Percentiles rank a stretch among this genome's conserved stretches.
Conservation (phyloP, 2,329 filamentous ascomycete genomes). For the Arthrobotrys sinensis region DNA sequence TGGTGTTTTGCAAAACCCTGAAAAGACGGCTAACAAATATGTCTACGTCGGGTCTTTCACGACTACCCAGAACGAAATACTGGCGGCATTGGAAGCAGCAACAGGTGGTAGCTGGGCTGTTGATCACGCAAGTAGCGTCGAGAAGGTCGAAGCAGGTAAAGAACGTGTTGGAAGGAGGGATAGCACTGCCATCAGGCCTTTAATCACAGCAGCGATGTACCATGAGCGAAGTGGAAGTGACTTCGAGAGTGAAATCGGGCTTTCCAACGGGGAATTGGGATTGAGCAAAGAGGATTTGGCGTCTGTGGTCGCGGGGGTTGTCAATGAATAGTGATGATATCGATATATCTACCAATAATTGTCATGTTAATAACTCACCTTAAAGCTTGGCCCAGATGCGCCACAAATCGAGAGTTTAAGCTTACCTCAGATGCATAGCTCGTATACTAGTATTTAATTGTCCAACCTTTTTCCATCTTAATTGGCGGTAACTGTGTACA, state of each 20-base stretch:
- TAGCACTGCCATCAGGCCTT: slow-evolving; percentile 51
- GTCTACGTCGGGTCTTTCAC: slow-evolving; percentile 74
- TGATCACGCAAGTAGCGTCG: slow-evolving; percentile 66
- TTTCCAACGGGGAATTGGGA: slow-evolving; percentile 42
- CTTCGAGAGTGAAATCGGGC: slow-evolving; percentile 45
- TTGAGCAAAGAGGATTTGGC: slow-evolving; percentile 28
- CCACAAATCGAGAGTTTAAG: no score
- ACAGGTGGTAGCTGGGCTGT: slow-evolving; percentile 71
- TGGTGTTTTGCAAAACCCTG: slow-evolving; percentile 70
- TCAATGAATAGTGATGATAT: neutral
- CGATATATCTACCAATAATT: no score
- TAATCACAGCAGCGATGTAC: slow-evolving; percentile 57
- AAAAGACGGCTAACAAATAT: slow-evolving; percentile 74
- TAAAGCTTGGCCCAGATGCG: no score
- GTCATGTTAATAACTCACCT: no score
- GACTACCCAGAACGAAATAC: slow-evolving; percentile 74
- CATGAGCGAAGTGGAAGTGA: slow-evolving; percentile 51
- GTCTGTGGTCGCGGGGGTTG: slow-evolving; percentile 25
- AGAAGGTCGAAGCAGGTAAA: slow-evolving; percentile 69
- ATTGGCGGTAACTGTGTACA: no score
- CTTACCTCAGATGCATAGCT: no score
- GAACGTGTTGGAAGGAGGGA: slow-evolving; percentile 65
- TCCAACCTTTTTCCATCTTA: no score
- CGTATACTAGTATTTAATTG: no score
- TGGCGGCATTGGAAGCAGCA: slow-evolving; percentile 72